phyloP scores from a whole-genome alignment of 306 rosid species.

The Spatholobus suberectus region DNA sequence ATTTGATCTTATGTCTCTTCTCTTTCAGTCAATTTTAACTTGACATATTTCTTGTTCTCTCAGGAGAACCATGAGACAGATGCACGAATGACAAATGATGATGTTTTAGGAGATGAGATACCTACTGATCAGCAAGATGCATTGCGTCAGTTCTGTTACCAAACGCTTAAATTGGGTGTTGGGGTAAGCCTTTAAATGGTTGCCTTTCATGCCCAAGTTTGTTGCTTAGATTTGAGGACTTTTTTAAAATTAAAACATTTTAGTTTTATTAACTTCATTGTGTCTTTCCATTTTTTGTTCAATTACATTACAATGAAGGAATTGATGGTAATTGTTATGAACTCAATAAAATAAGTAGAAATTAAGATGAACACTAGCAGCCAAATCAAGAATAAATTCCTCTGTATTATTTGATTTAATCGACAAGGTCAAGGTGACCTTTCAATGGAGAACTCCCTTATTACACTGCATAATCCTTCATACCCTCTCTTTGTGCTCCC shows the following conservation, averaged over 20 bases:
- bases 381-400: neutral
- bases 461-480: neutral
- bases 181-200: constrained; percentile 64
- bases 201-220: neutral
- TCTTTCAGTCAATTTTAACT: neutral
- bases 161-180: constrained; percentile 74
- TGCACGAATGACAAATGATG: constrained; percentile 85
- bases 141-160: constrained; percentile 91
- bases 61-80: constrained; percentile 75
- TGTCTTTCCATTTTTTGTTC: no score
- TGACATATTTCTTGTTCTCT: constrained; percentile 23
- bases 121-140: constrained; percentile 91
- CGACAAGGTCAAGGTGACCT: neutral
- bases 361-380: no score
- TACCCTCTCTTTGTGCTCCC: neutral
- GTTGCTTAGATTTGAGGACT: constrained; percentile 12
- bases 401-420: neutral
- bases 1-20: neutral
- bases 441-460: neutral
- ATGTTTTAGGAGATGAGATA: constrained; percentile 97
- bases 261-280: constrained; percentile 9
- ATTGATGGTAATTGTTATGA: no score
- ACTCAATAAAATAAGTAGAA: no score
- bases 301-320: no score
- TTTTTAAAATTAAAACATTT: constrained; percentile 2